A percentile compares a stretch with the other conserved stretches of the same genome.
Evolutionary conservation across 1,139 yeast genomes (phyloP).

Genomic region (Suhomyces taliae): DNA sequence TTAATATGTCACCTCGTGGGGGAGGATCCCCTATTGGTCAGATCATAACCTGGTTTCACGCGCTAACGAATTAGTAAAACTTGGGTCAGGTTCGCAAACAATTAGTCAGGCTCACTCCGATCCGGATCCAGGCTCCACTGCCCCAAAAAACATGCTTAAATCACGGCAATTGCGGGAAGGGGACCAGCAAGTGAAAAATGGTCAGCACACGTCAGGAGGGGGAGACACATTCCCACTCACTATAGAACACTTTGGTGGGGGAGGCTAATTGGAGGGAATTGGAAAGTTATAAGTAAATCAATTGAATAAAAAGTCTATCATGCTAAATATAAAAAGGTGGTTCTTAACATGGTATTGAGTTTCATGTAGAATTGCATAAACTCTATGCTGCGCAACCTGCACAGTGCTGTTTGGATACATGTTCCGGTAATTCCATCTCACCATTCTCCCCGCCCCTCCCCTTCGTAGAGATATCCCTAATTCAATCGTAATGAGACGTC

Average conservation of each 20-base stretch:
- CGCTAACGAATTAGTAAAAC: not conserved
- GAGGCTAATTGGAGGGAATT: too few species aligned
- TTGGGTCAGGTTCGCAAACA: not conserved
- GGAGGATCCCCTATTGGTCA: not conserved
- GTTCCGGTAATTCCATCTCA: not conserved
- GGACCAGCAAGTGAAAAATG: not conserved
- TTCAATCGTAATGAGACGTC: constrained; percentile 1
- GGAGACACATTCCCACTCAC: too few species aligned
- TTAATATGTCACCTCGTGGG: not conserved
- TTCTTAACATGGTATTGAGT: too few species aligned
- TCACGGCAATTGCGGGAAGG: not conserved
- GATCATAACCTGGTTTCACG: not conserved
- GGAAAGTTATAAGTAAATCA: too few species aligned
- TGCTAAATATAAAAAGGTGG: too few species aligned
- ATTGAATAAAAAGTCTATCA: too few species aligned
- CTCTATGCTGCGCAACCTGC: too few species aligned
- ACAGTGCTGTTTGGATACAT: too few species aligned
- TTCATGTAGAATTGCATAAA: too few species aligned
- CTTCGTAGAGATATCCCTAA: not conserved
- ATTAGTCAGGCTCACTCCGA: not conserved
- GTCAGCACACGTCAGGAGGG: not conserved
- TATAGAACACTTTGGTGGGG: too few species aligned
- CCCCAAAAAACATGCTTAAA: not conserved
- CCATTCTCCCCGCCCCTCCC: not conserved
- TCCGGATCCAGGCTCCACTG: not conserved